These are phyloP conservation scores for Fonsecaea pedrosoi DNA, from an alignment of 2,329 filamentous ascomycete species.

Conservation along the genomic window DNA sequence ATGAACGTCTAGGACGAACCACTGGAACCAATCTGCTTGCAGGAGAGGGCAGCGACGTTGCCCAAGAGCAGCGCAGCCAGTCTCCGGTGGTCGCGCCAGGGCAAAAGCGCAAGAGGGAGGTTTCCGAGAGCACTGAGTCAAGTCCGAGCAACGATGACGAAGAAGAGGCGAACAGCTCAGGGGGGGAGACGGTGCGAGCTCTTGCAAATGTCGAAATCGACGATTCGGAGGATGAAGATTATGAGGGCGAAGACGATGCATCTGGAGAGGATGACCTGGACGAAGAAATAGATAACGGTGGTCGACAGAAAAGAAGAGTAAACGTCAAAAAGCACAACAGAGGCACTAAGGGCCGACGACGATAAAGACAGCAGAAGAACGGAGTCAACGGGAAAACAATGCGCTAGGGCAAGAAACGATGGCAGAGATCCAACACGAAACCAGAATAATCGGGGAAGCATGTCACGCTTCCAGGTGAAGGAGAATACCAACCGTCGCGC, in stretches of 20 bases:
- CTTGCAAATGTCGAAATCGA: conserved; percentile 20
- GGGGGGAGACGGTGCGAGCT: neutral
- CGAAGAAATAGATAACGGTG: conserved; percentile 12
- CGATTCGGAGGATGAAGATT: conserved; percentile 31
- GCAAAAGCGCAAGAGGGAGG: conserved; percentile 28
- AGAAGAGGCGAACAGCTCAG: neutral
- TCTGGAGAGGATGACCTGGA: conserved; percentile 17
- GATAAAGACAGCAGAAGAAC: neutral
- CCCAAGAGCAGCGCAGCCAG: conserved; percentile 18
- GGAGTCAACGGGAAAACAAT: too few species aligned
- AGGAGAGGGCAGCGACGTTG: conserved; percentile 10
- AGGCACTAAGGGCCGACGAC: neutral
- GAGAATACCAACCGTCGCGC: neutral
- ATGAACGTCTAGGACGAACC: conserved; percentile 24
- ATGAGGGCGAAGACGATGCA: conserved; percentile 27
- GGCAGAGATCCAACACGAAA: too few species aligned
- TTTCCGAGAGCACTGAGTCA: conserved; percentile 9
- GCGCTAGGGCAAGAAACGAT: too few species aligned
- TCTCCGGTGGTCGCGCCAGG: conserved; percentile 12
- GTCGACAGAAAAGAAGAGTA: neutral
- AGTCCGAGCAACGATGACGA: neutral
- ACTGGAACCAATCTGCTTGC: conserved; percentile 22
- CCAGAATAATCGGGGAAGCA: neutral
- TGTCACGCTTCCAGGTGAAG: neutral
- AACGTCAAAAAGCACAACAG: neutral